Evolutionary conservation across 2,329 filamentous ascomycete species (phyloP), one percentile per base, ranked within the genome.

Genomic region (Metarhizium brunneum): DNA sequence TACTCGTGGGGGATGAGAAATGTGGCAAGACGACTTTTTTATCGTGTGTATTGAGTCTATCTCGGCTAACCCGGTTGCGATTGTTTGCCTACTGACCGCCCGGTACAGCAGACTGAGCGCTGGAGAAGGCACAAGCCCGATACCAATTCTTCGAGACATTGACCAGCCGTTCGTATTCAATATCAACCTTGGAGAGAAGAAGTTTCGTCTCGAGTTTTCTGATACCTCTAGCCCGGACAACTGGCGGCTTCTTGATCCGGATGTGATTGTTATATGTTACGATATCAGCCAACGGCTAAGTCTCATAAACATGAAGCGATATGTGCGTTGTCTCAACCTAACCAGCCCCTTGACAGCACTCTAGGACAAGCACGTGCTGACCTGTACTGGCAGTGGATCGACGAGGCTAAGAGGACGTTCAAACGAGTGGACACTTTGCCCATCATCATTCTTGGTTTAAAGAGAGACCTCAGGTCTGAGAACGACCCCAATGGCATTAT

Each of bases 111-210:
- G 81, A 56, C 74, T 84, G 62, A 81, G 79, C 63, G 68, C 69
- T 5, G 72, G 73, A 42, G 71, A 75, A 54, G 66, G 71, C 18
- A 68, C 64, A 48, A 72, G 66, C 38, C 70, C 72, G 6, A 73
- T 82, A 35, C 69, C 71, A n/a, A 66, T 81, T 16, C 74, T 85
- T 56, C 74, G 75, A 57, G 81, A 85, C 66, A 72, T 75, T 56
- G 76, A 85, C 62, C 83, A 85, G 67, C 83, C 83, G 0, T 85
- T 80, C 62, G 67, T 80, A 43, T 83, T 85, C 62, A 76, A 83
- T 56, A 70, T 83, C 60, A 76, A 71, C 49, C 64, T 71, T 13
- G 67, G 70, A 8, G 53, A 53, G 7, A 61, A 59, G n/a, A 62
- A 59, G 13, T 82, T 79, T 63, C 74, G 78, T 30, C 73, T 85